These are phyloP conservation scores for Perilla frutescens DNA, from an alignment of 257 asterid species.

Conservation along the genomic window DNA sequence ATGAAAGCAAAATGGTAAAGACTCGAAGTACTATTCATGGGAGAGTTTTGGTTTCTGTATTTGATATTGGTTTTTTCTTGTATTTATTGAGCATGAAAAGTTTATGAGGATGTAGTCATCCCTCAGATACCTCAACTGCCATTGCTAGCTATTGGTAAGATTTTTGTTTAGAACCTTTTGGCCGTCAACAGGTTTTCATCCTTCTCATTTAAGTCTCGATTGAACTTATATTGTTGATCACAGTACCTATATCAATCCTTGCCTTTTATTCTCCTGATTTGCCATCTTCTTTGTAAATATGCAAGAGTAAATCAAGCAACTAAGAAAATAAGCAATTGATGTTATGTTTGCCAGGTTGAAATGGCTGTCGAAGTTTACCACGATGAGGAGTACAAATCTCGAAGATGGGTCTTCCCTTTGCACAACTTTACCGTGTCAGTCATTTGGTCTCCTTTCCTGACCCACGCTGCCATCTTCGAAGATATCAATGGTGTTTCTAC, in stretches of 20 bases:
- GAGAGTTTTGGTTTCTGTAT: neutral
- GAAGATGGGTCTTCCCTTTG: slow-evolving; percentile 73
- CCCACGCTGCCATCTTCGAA: slow-evolving; percentile 67
- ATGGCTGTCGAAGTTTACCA: slow-evolving; percentile 72
- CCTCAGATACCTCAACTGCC: too few species aligned
- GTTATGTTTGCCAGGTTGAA: slow-evolving; percentile 56
- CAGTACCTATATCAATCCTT: neutral
- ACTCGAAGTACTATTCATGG: neutral
- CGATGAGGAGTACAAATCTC: slow-evolving; percentile 58
- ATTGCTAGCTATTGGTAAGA: too few species aligned
- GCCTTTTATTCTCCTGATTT: neutral
- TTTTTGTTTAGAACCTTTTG: too few species aligned
- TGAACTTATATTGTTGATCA: neutral
- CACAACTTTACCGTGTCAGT: slow-evolving; percentile 67
- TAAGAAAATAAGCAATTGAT: slow-evolving; percentile 2
- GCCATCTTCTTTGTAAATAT: neutral
- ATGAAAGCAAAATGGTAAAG: neutral
- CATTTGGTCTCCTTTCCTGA: slow-evolving; percentile 85
- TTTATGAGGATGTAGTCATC: too few species aligned
- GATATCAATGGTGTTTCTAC: slow-evolving; percentile 69
- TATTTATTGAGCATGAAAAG: slow-evolving; percentile 5
- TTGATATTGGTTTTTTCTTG: slow-evolving; percentile 8
- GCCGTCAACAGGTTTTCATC: too few species aligned
- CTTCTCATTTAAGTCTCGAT: too few species aligned
- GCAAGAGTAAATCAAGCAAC: neutral